These are phyloP conservation scores for Epicoccum sorghinum DNA, from an alignment of 2,329 filamentous ascomycete species.

Conservation along the genomic window DNA sequence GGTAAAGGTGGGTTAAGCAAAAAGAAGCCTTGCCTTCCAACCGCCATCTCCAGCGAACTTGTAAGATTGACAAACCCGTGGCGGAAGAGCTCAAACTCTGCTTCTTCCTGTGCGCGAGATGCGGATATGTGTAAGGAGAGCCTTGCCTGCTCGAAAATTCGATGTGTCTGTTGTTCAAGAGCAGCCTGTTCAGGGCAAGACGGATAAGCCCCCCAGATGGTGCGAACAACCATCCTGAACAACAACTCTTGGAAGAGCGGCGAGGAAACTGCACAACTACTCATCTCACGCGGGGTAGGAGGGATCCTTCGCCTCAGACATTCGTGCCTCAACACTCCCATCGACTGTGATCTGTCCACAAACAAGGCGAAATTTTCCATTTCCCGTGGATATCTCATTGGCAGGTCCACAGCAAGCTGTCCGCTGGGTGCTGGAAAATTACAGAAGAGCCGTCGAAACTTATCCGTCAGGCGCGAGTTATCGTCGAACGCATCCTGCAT, in stretches of 20 bases:
- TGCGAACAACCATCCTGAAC: conserved; percentile 58
- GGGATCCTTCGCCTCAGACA: conserved; percentile 52
- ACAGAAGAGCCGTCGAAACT: conserved; percentile 54
- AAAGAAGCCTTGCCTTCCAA: too few relatives aligned
- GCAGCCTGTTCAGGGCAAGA: background rate
- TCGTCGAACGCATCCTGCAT: conserved; percentile 54
- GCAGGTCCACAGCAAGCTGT: conserved; percentile 31
- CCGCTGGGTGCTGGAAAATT: conserved; percentile 54
- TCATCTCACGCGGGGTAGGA: conserved; percentile 63
- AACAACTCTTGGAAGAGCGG: conserved; percentile 60
- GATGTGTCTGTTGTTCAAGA: conserved; percentile 16
- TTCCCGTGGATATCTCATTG: conserved; percentile 42
- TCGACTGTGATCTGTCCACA: conserved; percentile 45
- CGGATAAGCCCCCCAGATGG: conserved; percentile 41
- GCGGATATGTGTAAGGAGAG: too few relatives aligned
- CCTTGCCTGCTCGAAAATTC: background rate
- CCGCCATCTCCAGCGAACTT: too few relatives aligned
- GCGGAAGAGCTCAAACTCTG: too few relatives aligned
- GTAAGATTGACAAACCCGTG: too few relatives aligned
- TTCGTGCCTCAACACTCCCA: conserved; percentile 9
- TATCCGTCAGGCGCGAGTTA: conserved; percentile 51
- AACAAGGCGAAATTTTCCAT: conserved; percentile 46
- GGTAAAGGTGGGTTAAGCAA: background rate
- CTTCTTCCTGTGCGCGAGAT: too few relatives aligned
- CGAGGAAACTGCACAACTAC: conserved; percentile 58